phyloP scores from a whole-genome alignment of 1,139 yeast species.

The Saccharomycopsis hybrid region DNA sequence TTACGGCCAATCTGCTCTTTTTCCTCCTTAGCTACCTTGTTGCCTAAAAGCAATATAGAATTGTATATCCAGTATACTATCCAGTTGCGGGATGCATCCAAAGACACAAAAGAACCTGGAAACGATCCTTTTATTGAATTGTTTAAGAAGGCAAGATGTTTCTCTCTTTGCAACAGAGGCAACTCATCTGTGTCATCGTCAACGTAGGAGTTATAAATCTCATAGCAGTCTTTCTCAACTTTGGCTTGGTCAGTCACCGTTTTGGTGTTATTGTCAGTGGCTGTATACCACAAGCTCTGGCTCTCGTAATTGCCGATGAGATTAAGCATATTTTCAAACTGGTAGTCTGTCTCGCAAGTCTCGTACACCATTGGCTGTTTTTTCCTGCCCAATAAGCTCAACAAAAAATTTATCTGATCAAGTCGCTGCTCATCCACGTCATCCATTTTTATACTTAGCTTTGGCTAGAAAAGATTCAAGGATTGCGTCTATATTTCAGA shows the following conservation, averaged over 20 bases:
- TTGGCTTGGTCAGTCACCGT: conserved; percentile 29
- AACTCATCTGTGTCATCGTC: conserved; percentile 25
- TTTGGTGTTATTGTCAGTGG: conserved; percentile 9
- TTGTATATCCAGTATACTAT: conserved; percentile 77
- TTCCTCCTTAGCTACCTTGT: conserved; percentile 25
- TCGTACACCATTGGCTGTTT: conserved; percentile 2
- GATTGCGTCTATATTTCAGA: too few relatives aligned
- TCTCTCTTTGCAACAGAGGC: conserved; percentile 28
- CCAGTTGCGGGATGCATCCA: conserved; percentile 94
- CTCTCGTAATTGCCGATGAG: conserved; percentile 15
- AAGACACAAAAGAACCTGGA: conserved; percentile 40
- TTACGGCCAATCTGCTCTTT: conserved; percentile 27
- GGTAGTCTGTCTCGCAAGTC: conserved; percentile 6
- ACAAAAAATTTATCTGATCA: conserved; percentile 5
- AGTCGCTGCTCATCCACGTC: not conserved
- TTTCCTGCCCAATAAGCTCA: conserved; percentile 13
- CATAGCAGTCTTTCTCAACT: conserved; percentile 27
- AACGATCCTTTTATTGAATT: conserved; percentile 39
- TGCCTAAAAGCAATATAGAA: conserved; percentile 39
- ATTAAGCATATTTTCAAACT: conserved; percentile 15
- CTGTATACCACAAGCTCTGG: conserved; percentile 22
- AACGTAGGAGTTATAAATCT: conserved; percentile 28
- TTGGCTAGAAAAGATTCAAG: not conserved
- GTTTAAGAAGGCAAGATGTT: conserved; percentile 36
- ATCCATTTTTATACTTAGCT: not conserved